A percentile compares a stretch with the other conserved stretches of the same genome.
phyloP scores from a whole-genome alignment of 106 monocot genomes.

The Cymbidium sinense region DNA sequence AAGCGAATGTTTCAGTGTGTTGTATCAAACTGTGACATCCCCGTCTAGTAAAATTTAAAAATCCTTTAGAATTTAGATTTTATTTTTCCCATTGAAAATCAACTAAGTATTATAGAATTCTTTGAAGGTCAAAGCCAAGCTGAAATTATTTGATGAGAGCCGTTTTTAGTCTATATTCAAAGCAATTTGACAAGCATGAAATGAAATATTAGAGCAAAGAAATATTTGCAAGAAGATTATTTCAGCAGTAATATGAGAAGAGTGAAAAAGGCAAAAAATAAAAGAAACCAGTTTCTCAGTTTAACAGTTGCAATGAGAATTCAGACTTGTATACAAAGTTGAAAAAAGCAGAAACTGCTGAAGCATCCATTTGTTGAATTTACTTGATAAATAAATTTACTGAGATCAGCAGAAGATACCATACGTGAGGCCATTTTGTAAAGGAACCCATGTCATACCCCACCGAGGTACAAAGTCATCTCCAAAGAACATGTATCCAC shows the following conservation, averaged over 20 bases:
- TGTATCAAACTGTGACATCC: too few relatives aligned
- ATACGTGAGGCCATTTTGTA: constrained; percentile 37
- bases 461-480: constrained; percentile 73
- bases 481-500: constrained; percentile 85
- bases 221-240: background rate
- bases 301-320: background rate
- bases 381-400: background rate
- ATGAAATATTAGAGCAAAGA: background rate
- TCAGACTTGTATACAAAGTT: background rate
- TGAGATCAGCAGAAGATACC: constrained; percentile 8
- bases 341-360: background rate
- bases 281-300: background rate
- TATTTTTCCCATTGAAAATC: background rate
- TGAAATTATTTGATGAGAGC: background rate
- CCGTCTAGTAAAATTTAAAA: too few relatives aligned
- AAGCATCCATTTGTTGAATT: background rate
- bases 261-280: background rate
- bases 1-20: too few relatives aligned
- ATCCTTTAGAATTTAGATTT: background rate
- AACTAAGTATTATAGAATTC: background rate
- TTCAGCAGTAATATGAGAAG: background rate
- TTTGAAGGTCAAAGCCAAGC: background rate
- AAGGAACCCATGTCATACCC: constrained; percentile 79
- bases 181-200: background rate
- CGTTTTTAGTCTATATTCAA: background rate